Evolutionary conservation across 192 early-diverging fungal genomes (phyloP), one percentile per base, ranked within the genome.

Genomic region (Coemansia sp.): DNA sequence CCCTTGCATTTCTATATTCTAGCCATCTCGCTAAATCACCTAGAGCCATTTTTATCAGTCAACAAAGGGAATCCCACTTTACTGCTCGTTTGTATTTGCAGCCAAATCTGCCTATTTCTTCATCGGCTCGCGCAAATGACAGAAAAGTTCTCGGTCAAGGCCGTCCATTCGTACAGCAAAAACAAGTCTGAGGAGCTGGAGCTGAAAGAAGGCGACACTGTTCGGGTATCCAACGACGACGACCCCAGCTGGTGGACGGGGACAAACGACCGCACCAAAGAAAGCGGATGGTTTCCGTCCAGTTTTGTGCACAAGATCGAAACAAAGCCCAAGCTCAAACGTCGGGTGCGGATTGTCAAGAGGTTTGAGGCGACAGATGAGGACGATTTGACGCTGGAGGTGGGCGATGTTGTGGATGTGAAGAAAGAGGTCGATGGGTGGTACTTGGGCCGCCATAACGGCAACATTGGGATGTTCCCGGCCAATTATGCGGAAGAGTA

Each of bases 391-490:
- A 66, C 77, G 51, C 75, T 91, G 54, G 59, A 75, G 44, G 72
- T 75, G 7, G 87, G 82, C 57, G 87, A 89, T 31, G 61, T 77
- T 36, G 77, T 91, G 19, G 81, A 72, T 17, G 83, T 91, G 9
- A 81, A 82, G 11, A 78, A 84, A 57, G 76, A 81, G 44, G 75
- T 83, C 21, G 84, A 87, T 40, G 86, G 85, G 57, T 92, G 88
- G 85, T 86, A 80, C 74, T 78, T 84, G 65, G 90, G 90, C 57
- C 86, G 84, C 9, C 49, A 68, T 53, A 83, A 89, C 66, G 88
- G 89, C 40, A 85, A 48, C 37, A 71, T 75, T 28, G 90, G 90
- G 11, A 71, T 79, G 37, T 92, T 90, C 66, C 90, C 90, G 11
- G 77, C 74, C 50, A 85, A 82, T 66, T 84, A 87, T 59, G 78